Base-by-base conservation (phyloP, 768 basidiomycete genomes). In the Macrolepiota albuminosa region DNA sequence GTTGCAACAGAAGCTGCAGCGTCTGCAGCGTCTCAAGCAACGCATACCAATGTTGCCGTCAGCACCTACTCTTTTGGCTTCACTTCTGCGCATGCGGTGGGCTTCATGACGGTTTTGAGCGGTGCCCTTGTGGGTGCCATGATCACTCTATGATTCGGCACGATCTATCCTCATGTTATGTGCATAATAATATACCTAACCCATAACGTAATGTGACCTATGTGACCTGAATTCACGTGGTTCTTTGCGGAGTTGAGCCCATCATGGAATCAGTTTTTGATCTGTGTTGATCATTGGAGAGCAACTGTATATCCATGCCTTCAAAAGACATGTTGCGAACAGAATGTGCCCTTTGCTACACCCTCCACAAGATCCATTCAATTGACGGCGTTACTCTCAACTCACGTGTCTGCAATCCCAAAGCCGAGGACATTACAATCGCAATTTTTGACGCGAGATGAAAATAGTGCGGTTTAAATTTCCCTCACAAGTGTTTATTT, bases 91-190 rank as follows among this genome's bases (percentile, higher is more conserved):
- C 66, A 75, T 13, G 59, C 72, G 24, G 62, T 74, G 42, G 75
- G 74, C 53, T 61, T 77, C 42, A 62, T 69, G 4, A 74, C 77
- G 24, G 71, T 80, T 55, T 59, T 80, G 43, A 58, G 72, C 46
- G 75, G 79, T 63, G 71, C 76, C 2, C 61, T 80, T 21, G 55
- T 77, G 39, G 80, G 80, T 33, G 78, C 78, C 16, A 65, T 71
- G 21, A 71, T 79, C 48, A 72, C 72, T 31, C 54, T 76, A 26
- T 80, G 66, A 71, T 52, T 37, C 45, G 37, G 16, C 14, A 36
- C 31, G 39, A 21, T 21, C 13, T 31, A 29, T 48, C 26, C 26
- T 29, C 3, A 34, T 34, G 8, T 33, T 4, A 10, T 18, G 21
- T 14, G 18, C 10, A 31, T 43, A 21, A 3, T 21, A 0, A 21